These are phyloP conservation scores for Apiotrichum brassicae DNA, from an alignment of 1,284 basidiomycete species.

Conservation along the genomic window DNA sequence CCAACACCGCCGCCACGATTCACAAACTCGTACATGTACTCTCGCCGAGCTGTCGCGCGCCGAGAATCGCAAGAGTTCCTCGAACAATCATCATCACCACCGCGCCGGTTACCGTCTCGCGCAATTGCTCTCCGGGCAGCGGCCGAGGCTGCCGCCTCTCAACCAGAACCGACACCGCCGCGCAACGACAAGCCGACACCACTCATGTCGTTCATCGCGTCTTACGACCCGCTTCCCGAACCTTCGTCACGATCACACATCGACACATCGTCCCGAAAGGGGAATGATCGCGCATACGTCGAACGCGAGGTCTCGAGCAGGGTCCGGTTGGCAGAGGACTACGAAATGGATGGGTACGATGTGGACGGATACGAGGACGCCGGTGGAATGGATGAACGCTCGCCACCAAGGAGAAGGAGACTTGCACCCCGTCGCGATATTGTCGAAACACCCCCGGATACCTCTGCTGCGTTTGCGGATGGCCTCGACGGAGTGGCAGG, in stretches of 20 bases:
- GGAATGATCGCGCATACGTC: conserved; percentile 25
- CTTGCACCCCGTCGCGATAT: neutral
- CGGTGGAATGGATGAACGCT: neutral
- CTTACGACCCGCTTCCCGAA: conserved; percentile 8
- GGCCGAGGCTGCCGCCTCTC: neutral
- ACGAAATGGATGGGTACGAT: neutral
- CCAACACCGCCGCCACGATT: conserved; percentile 38
- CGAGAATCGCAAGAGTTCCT: neutral
- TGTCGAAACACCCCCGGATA: conserved; percentile 10
- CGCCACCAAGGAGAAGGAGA: neutral
- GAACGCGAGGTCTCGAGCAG: no score
- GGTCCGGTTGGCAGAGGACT: no score
- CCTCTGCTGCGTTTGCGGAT: conserved; percentile 26
- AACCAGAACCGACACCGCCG: neutral
- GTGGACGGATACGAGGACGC: neutral
- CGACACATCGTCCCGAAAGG: conserved; percentile 23
- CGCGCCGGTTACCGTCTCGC: conserved; percentile 18
- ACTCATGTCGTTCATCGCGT: conserved; percentile 28
- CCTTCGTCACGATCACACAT: conserved; percentile 4
- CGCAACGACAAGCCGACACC: conserved; percentile 14
- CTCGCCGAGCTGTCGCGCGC: neutral
- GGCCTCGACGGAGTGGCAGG: conserved; percentile 11
- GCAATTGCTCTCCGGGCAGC: conserved; percentile 21
- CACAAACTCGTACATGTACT: conserved; percentile 28
- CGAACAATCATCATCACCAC: neutral